Evolutionary conservation across 2,329 filamentous ascomycete species (phyloP).

Genomic region (Xylariaceae sp.): DNA sequence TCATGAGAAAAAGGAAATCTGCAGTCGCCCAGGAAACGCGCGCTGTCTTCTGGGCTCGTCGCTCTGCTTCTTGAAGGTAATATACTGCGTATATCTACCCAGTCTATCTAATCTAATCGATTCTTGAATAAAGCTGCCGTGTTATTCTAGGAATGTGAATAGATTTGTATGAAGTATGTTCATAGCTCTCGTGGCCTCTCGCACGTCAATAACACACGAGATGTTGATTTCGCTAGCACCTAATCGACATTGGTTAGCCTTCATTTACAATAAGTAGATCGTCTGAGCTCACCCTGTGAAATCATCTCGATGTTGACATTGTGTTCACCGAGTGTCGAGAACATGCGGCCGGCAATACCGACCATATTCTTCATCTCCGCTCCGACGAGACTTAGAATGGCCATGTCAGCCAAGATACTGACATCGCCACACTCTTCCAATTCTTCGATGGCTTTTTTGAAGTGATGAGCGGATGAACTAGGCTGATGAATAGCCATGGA

Average conservation of each 20-base stretch:
- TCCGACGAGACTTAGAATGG: constrained; percentile 89
- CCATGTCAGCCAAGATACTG: constrained; percentile 86
- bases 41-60: too few relatives aligned
- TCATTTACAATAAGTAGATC: background rate
- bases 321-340: constrained; percentile 86
- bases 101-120: background rate
- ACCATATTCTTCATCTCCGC: constrained; percentile 98
- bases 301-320: constrained; percentile 99
- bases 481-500: constrained; percentile 93
- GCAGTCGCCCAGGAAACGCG: too few relatives aligned
- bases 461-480: constrained; percentile 55
- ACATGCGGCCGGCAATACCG: constrained; percentile 90
- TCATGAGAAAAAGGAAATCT: too few relatives aligned
- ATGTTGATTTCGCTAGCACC: constrained; percentile 99
- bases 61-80: too few relatives aligned
- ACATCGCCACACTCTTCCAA: constrained; percentile 80
- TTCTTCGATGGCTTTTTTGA: constrained; percentile 64
- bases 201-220: constrained; percentile 89
- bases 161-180: constrained; percentile 95
- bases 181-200: constrained; percentile 86
- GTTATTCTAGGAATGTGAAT: constrained; percentile 84
- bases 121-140: background rate
- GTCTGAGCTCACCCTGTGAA: constrained; percentile 69
- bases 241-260: constrained; percentile 32
- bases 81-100: too few relatives aligned